Evolutionary conservation across 805 yeast genomes (phyloP).

Genomic region (Candida schatavii): DNA sequence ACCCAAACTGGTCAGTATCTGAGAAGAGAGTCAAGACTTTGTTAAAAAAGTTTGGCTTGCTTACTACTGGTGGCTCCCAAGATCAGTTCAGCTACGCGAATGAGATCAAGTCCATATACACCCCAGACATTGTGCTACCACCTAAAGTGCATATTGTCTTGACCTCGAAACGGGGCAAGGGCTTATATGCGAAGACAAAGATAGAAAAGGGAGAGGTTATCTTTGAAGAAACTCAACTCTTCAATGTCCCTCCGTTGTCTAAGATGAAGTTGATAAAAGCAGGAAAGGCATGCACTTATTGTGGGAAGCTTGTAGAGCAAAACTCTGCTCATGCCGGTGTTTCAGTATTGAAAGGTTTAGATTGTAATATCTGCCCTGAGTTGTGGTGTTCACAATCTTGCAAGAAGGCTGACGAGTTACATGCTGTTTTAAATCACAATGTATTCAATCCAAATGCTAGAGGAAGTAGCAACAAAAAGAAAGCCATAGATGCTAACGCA

Average conservation of each 20-base stretch:
- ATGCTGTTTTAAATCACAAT: conserved; percentile 57
- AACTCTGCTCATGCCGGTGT: conserved; percentile 23
- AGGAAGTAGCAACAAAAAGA: conserved; percentile 31
- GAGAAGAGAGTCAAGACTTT: conserved; percentile 54
- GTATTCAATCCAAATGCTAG: conserved; percentile 22
- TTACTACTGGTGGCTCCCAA: conserved; percentile 22
- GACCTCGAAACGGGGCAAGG: conserved; percentile 59
- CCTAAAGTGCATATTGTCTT: conserved; percentile 42
- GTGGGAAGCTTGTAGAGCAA: conserved; percentile 54
- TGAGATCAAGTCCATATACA: conserved; percentile 49
- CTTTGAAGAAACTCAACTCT: conserved; percentile 60
- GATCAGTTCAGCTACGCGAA: conserved; percentile 50
- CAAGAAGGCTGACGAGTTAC: conserved; percentile 51
- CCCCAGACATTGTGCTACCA: conserved; percentile 45
- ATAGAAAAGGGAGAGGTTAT: conserved; percentile 51
- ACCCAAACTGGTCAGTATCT: conserved; percentile 63
- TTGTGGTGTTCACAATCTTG: conserved; percentile 71
- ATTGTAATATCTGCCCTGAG: conserved; percentile 62
- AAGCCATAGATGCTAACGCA: conserved; percentile 39
- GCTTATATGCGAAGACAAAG: conserved; percentile 49
- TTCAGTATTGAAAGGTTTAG: conserved; percentile 47
- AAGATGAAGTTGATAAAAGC: conserved; percentile 53
- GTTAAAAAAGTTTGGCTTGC: conserved; percentile 56
- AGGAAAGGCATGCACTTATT: conserved; percentile 70
- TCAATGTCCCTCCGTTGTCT: conserved; percentile 68